phyloP scores from a whole-genome alignment of 805 yeast genomes.

The Torulaspora franciscae region DNA sequence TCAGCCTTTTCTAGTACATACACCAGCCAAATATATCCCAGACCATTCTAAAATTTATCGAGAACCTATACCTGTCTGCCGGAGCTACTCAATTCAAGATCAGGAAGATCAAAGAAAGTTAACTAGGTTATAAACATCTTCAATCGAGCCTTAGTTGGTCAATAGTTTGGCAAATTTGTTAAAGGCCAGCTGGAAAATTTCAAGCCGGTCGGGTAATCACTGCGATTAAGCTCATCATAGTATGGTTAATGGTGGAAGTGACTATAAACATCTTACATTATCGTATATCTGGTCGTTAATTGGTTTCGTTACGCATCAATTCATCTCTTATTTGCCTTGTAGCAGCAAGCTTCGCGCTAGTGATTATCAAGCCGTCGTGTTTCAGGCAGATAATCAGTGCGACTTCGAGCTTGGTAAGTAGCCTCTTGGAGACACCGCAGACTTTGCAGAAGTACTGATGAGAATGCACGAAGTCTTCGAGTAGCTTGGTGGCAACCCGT shows the following conservation, averaged over 20 bases:
- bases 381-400: slow-evolving; percentile 21
- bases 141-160: not conserved
- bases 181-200: not conserved
- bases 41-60: slow-evolving; percentile 12
- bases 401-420: slow-evolving; percentile 28
- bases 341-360: slow-evolving; percentile 16
- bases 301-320: slow-evolving; percentile 6
- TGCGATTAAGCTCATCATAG: not conserved
- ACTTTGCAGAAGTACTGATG: slow-evolving; percentile 46
- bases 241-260: no score
- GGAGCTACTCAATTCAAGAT: not conserved
- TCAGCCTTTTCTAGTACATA: slow-evolving; percentile 17
- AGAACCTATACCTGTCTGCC: not conserved
- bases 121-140: no score
- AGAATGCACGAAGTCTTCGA: slow-evolving; percentile 45
- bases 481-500: slow-evolving; percentile 43
- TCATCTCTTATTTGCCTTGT: slow-evolving; percentile 15
- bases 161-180: not conserved
- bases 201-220: not conserved
- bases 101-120: not conserved
- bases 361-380: slow-evolving; percentile 21
- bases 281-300: not conserved
- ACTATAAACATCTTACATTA: no score
- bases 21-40: slow-evolving; percentile 38
- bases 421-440: slow-evolving; percentile 40